Percentiles rank a stretch among this genome's conserved stretches.
phyloP scores from a whole-genome alignment of 2,329 filamentous ascomycete genomes.

The Fusarium sp. region DNA sequence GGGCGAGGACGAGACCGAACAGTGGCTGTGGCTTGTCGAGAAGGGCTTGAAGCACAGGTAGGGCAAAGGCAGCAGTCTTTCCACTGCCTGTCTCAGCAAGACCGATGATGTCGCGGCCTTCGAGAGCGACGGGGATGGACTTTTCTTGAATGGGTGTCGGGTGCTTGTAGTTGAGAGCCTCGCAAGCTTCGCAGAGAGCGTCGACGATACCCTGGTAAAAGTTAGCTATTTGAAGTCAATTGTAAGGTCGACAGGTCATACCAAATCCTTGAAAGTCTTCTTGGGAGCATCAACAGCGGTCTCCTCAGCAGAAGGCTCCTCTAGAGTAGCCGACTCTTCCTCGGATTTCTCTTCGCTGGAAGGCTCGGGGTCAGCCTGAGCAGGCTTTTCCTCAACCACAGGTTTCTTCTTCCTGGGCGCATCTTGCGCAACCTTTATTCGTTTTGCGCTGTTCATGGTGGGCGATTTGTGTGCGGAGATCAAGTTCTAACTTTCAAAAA shows the following conservation, averaged over 20 bases:
- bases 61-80: slow-evolving; percentile 94
- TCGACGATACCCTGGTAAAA: slow-evolving; percentile 80
- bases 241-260: slow-evolving; percentile 49
- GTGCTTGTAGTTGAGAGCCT: slow-evolving; percentile 82
- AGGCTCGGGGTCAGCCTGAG: slow-evolving; percentile 37
- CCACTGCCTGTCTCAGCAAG: slow-evolving; percentile 95
- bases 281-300: slow-evolving; percentile 59
- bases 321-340: slow-evolving; percentile 56
- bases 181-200: slow-evolving; percentile 90
- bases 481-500: slow-evolving; percentile 9
- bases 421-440: slow-evolving; percentile 59
- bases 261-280: slow-evolving; percentile 79
- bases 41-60: slow-evolving; percentile 92
- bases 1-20: slow-evolving; percentile 91
- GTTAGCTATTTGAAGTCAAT: slow-evolving; percentile 24
- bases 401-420: slow-evolving; percentile 44
- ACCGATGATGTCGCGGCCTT: slow-evolving; percentile 90
- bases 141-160: slow-evolving; percentile 92
- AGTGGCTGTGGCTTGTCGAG: slow-evolving; percentile 89
- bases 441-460: slow-evolving; percentile 59
- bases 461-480: slow-evolving; percentile 14
- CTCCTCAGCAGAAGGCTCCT: slow-evolving; percentile 54
- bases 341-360: slow-evolving; percentile 44
- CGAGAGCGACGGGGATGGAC: slow-evolving; percentile 84
- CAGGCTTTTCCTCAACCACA: slow-evolving; percentile 20